Percentiles rank a stretch among this genome's conserved stretches.
These are phyloP conservation scores for Phytophthora aleatoria DNA, from an alignment of 352 stramenopile genomes.

Conservation along the genomic window DNA sequence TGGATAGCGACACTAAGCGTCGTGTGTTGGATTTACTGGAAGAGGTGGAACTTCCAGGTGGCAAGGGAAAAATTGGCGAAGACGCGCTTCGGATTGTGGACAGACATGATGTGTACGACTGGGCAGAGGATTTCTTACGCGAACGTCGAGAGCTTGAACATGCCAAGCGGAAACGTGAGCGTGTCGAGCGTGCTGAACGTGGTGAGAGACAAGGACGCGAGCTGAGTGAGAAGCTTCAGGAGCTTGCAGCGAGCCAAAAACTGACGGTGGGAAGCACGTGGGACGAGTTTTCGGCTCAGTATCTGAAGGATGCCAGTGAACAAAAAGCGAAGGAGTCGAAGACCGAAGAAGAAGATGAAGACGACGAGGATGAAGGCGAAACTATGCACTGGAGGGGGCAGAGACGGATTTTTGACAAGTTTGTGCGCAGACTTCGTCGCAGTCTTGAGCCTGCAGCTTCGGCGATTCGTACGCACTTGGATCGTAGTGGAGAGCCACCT, in stretches of 20 bases:
- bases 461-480: conserved; percentile 37
- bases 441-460: conserved; percentile 31
- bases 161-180: conserved; percentile 52
- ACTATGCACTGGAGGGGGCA: conserved; percentile 51
- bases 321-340: conserved; percentile 16
- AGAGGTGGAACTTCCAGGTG: conserved; percentile 30
- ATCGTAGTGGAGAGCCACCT: conserved; percentile 29
- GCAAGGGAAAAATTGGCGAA: conserved; percentile 25
- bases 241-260: conserved; percentile 9
- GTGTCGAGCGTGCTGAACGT: conserved; percentile 44
- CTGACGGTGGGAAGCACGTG: conserved; percentile 37
- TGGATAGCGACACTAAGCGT: conserved; percentile 56
- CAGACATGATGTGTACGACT: conserved; percentile 69
- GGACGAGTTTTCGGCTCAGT: conserved; percentile 28
- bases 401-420: conserved; percentile 60
- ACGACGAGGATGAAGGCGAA: conserved; percentile 14
- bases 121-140: conserved; percentile 55
- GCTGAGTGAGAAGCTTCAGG: conserved; percentile 40
- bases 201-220: conserved; percentile 41
- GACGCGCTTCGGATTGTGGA: conserved; percentile 40
- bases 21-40: conserved; percentile 49
- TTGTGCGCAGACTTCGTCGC: conserved; percentile 45
- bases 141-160: conserved; percentile 53
- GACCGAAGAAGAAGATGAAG: conserved; percentile 13
- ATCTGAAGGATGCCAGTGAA: conserved; percentile 20